A percentile compares a stretch with the other conserved stretches of the same genome.
These are phyloP conservation scores for Paramecium sexaurelia DNA, from an alignment of 73 alveolate genomes.

Conservation along the genomic window DNA sequence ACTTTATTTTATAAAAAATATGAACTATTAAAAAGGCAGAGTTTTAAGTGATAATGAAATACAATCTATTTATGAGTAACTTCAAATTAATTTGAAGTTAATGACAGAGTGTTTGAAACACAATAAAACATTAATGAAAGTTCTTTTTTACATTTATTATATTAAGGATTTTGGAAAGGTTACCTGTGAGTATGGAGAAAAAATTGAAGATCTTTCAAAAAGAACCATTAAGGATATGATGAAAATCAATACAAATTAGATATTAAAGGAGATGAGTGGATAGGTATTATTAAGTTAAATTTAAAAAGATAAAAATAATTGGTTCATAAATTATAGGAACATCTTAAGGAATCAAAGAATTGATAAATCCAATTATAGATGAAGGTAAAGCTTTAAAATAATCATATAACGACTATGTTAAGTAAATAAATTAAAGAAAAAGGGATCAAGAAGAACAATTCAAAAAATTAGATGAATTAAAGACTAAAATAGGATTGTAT, in stretches of 20 bases:
- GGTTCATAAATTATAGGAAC: slow-evolving; percentile 37
- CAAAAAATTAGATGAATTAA: not conserved
- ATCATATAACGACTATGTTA: slow-evolving; percentile 1
- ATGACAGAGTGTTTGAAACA: slow-evolving; percentile 13
- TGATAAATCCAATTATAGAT: not conserved
- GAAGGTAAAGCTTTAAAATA: not conserved
- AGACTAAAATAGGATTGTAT: not conserved
- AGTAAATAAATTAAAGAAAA: not conserved
- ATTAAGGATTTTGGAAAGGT: not conserved
- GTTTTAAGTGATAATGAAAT: slow-evolving; percentile 5
- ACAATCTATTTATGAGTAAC: not conserved
- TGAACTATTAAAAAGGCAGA: slow-evolving; percentile 15
- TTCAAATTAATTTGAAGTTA: not conserved
- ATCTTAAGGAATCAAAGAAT: not conserved
- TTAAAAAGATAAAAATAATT: not conserved
- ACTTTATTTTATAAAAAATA: not conserved
- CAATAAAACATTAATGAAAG: not conserved
- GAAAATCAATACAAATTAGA: not conserved
- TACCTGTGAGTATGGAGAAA: not conserved
- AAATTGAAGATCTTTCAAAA: not conserved
- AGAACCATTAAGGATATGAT: slow-evolving; percentile 18
- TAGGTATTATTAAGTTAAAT: not conserved
- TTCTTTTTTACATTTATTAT: not conserved
- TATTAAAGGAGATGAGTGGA: slow-evolving; percentile 11
- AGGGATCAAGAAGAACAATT: not conserved